Percentiles rank a stretch among this genome's conserved stretches.
Conservation (phyloP, 106 monocot genomes). For the Vanilla planifolia region DNA sequence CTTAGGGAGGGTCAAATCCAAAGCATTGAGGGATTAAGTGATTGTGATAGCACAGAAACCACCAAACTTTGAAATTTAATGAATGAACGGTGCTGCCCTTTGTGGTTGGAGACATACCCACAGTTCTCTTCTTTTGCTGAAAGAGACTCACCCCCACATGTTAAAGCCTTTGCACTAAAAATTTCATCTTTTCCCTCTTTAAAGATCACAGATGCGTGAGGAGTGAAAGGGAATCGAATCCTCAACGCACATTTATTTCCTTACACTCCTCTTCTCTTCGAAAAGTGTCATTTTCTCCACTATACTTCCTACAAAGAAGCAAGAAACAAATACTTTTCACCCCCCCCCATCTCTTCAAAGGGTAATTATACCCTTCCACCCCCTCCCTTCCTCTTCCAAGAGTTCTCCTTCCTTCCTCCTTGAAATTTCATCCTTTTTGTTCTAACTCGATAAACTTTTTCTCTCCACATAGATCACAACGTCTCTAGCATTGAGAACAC, state of each 20-base stretch:
- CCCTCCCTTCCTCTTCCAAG: not conserved
- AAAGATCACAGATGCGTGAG: slow-evolving; percentile 11
- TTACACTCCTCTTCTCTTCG: slow-evolving; percentile 5
- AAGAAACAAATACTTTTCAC: slow-evolving; percentile 18
- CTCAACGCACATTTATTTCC: slow-evolving; percentile 5
- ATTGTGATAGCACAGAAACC: slow-evolving; percentile 19
- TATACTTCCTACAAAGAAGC: slow-evolving; percentile 25
- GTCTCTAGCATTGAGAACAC: not conserved
- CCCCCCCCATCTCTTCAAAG: slow-evolving; percentile 8
- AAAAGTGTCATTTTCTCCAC: slow-evolving; percentile 15
- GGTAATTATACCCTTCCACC: slow-evolving; percentile 6
- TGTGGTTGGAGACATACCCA: slow-evolving; percentile 16
- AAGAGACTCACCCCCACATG: slow-evolving; percentile 2
- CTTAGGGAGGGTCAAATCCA: slow-evolving; percentile 6
- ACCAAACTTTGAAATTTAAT: slow-evolving; percentile 15
- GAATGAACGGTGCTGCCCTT: slow-evolving; percentile 9
- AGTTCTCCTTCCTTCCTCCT: not conserved
- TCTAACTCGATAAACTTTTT: not conserved
- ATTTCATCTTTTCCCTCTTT: slow-evolving; percentile 3
- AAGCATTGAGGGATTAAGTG: slow-evolving; percentile 6
- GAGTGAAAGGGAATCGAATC: slow-evolving; percentile 7
- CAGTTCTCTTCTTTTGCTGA: slow-evolving; percentile 6
- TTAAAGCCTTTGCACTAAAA: slow-evolving; percentile 2
- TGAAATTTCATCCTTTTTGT: slow-evolving; percentile 3
- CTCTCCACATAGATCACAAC: not conserved